Conservation (phyloP, 345 rosid genomes). For the Bruguiera parviflora region DNA sequence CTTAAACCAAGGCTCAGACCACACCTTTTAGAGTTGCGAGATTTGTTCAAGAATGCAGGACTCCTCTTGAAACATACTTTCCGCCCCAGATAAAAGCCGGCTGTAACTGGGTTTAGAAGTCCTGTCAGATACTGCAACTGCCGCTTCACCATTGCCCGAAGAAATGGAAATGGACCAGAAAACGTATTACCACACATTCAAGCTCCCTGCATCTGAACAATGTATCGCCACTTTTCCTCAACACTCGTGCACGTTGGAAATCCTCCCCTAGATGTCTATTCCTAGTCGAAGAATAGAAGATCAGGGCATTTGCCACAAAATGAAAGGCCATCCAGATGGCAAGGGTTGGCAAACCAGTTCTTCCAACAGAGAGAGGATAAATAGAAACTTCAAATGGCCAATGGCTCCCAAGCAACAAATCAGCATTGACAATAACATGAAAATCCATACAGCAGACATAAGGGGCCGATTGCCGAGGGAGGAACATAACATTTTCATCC, state of each 20-base stretch:
- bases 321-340: neutral
- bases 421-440: neutral
- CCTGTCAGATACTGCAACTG: too few relatives aligned
- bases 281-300: neutral
- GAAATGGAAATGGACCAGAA: neutral
- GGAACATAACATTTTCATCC: neutral
- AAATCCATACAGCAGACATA: neutral
- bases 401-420: neutral
- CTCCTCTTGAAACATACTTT: too few relatives aligned
- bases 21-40: too few relatives aligned
- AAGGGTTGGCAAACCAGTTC: neutral
- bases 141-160: neutral
- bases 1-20: too few relatives aligned
- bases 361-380: neutral
- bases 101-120: too few relatives aligned
- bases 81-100: too few relatives aligned
- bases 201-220: neutral
- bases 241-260: neutral
- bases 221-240: neutral
- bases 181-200: neutral
- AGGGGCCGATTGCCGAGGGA: neutral
- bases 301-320: neutral
- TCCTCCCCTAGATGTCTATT: neutral
- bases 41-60: too few relatives aligned
- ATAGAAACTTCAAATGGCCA: neutral